These are phyloP conservation scores for Ogataea neopini DNA, from an alignment of 805 yeast species.

Conservation along the genomic window DNA sequence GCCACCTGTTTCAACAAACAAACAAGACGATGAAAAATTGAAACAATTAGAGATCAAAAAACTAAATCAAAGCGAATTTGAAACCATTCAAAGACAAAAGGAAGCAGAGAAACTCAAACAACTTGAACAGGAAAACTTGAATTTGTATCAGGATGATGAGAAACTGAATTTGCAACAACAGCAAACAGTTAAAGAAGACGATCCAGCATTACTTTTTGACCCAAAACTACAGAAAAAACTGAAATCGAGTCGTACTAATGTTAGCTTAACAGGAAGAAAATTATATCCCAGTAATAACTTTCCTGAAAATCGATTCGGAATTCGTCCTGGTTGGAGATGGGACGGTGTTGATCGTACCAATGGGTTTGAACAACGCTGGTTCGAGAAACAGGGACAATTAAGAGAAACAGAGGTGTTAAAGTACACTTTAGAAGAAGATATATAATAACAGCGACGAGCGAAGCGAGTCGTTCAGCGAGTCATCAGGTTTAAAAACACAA, in stretches of 20 bases:
- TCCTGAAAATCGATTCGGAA: slow-evolving; percentile 72
- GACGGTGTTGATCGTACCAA: slow-evolving; percentile 89
- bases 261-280: slow-evolving; percentile 49
- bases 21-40: slow-evolving; percentile 19
- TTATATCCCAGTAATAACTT: slow-evolving; percentile 50
- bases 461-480: too few relatives aligned
- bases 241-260: slow-evolving; percentile 15
- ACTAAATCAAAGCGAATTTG: slow-evolving; percentile 42
- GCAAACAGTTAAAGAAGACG: slow-evolving; percentile 48
- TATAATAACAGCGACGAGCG: slow-evolving; percentile 10
- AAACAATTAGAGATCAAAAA: slow-evolving; percentile 28
- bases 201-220: slow-evolving; percentile 59
- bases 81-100: slow-evolving; percentile 38
- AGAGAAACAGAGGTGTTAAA: slow-evolving; percentile 34
- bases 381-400: slow-evolving; percentile 42
- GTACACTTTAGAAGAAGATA: slow-evolving; percentile 43
- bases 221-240: slow-evolving; percentile 27
- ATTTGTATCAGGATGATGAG: slow-evolving; percentile 40
- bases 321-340: slow-evolving; percentile 84
- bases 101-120: slow-evolving; percentile 34
- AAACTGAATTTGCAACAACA: slow-evolving; percentile 38
- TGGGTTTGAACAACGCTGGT: slow-evolving; percentile 75
- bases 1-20: slow-evolving; percentile 9
- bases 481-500: too few relatives aligned
- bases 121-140: slow-evolving; percentile 27